These are phyloP conservation scores for Penicillium tannophilum DNA, from an alignment of 495 filamentous ascomycete species.

Conservation along the genomic window DNA sequence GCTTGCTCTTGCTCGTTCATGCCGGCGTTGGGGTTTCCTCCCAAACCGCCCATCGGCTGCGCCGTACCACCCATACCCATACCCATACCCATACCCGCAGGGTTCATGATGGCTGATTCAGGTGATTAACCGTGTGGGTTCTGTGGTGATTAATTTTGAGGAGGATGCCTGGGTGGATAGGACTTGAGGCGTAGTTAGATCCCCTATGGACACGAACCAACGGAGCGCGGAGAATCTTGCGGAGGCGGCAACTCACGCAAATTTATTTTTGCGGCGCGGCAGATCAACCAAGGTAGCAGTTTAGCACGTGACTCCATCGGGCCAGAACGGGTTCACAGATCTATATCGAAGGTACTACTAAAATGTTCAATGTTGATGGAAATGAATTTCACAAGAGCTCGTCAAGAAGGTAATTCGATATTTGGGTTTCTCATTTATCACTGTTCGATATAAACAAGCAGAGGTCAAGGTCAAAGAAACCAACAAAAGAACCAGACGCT, in stretches of 20 bases:
- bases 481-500: constrained; percentile 10
- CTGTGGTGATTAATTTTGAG: background rate
- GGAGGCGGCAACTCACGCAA: constrained; percentile 36
- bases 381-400: background rate
- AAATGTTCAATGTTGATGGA: too few relatives aligned
- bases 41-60: constrained; percentile 29
- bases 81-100: constrained; percentile 40
- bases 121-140: background rate
- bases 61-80: constrained; percentile 32
- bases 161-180: background rate
- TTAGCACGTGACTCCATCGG: constrained; percentile 21
- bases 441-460: background rate
- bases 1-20: constrained; percentile 56
- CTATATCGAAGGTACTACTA: background rate
- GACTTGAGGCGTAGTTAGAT: constrained; percentile 5
- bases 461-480: background rate
- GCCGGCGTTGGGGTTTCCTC: constrained; percentile 37
- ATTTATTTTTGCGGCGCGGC: constrained; percentile 36
- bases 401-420: background rate
- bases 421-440: background rate
- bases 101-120: constrained; percentile 40
- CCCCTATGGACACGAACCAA: constrained; percentile 9
- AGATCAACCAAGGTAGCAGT: constrained; percentile 18
- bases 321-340: background rate
- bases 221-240: constrained; percentile 34